Evolutionary conservation across 495 filamentous ascomycete genomes (phyloP).

Genomic region (Penicillium desertorum): DNA sequence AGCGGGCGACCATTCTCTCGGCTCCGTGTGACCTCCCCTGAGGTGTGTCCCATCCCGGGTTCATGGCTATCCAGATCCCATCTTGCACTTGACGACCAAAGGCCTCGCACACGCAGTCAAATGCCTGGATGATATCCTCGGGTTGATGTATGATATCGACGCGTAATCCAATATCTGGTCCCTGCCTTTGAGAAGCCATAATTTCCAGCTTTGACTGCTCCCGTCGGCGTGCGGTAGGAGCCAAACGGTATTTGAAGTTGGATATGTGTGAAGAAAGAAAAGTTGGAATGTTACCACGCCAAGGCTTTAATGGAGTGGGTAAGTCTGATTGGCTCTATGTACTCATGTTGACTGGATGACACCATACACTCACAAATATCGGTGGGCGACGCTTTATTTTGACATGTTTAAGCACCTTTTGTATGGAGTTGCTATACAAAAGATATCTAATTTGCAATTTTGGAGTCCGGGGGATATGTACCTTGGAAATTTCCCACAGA

Average conservation of each 20-base stretch:
- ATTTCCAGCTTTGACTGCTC: not conserved
- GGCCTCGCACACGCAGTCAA: constrained; percentile 20
- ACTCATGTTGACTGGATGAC: not conserved
- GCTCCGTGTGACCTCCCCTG: constrained; percentile 29
- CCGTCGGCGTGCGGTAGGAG: not conserved
- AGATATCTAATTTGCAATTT: too few species aligned
- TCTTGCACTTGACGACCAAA: constrained; percentile 45
- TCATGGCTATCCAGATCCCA: constrained; percentile 41
- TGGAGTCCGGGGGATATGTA: too few species aligned
- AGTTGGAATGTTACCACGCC: not conserved
- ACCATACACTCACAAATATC: not conserved
- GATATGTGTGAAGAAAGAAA: not conserved
- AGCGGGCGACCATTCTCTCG: constrained; percentile 31
- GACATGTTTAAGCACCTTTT: too few species aligned
- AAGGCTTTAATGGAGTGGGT: not conserved
- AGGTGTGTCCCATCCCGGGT: constrained; percentile 46
- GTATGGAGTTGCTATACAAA: too few species aligned
- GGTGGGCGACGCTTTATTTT: too few species aligned
- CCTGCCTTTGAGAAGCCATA: not conserved
- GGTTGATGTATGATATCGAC: not conserved
- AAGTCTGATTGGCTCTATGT: not conserved
- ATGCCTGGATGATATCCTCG: constrained; percentile 11
- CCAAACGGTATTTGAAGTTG: not conserved
- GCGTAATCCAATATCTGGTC: not conserved
- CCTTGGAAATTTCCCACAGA: too few species aligned